Conservation (phyloP, 495 filamentous ascomycete genomes). For the Penicillium pancosmium region DNA sequence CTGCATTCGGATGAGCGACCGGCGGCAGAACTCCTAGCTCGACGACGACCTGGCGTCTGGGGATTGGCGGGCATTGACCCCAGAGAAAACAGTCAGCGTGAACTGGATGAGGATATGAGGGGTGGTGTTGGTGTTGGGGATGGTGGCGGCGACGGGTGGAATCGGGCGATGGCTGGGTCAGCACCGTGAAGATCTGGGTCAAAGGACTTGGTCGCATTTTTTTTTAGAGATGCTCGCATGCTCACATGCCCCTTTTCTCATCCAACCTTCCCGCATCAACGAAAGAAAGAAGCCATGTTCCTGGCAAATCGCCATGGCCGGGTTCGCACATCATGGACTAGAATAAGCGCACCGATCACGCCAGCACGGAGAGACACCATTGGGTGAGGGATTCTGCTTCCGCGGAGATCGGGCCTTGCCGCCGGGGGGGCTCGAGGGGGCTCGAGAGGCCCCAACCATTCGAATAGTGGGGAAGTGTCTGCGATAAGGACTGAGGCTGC, state of each 20-base stretch:
- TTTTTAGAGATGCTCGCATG: too few relatives aligned
- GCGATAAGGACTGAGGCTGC: constrained; percentile 10
- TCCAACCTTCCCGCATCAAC: neutral
- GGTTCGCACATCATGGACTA: constrained; percentile 18
- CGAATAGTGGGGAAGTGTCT: constrained; percentile 14
- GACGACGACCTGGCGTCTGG: constrained; percentile 49
- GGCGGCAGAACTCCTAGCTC: constrained; percentile 49
- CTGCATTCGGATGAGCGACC: constrained; percentile 65
- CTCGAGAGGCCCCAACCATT: too few relatives aligned
- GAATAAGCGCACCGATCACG: constrained; percentile 20
- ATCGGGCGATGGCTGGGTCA: constrained; percentile 38
- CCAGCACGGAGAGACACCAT: constrained; percentile 13
- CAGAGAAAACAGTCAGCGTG: constrained; percentile 37
- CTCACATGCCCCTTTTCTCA: too few relatives aligned
- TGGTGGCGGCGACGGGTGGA: constrained; percentile 10
- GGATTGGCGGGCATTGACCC: constrained; percentile 48
- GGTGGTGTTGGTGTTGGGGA: too few relatives aligned
- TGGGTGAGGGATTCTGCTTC: constrained; percentile 7
- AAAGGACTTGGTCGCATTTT: too few relatives aligned
- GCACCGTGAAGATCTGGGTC: constrained; percentile 25
- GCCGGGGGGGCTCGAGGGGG: constrained; percentile 1
- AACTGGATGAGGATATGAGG: constrained; percentile 31
- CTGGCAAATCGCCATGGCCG: neutral
- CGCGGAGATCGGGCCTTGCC: constrained; percentile 31
- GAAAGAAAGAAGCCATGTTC: neutral